phyloP scores from a whole-genome alignment of 139 green algal species.

The Closterium sp. region DNA sequence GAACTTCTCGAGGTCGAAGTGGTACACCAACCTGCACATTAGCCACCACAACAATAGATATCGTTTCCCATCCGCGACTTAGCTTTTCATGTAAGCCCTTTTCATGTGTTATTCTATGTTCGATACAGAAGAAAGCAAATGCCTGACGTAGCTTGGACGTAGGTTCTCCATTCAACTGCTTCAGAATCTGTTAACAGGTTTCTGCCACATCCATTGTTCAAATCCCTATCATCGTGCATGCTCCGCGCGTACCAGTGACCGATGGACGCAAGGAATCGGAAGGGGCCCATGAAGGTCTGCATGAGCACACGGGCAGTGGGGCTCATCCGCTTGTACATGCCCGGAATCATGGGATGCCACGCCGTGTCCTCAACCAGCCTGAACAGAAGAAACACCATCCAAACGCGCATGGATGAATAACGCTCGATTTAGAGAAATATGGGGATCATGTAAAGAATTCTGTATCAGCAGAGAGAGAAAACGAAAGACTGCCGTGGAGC shows the following conservation, averaged over 20 bases:
- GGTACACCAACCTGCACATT: slow-evolving; percentile 19
- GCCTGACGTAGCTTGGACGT: not conserved
- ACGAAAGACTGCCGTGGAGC: not conserved
- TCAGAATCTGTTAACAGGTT: no score
- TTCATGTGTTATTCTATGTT: no score
- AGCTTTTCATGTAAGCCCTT: no score
- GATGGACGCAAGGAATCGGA: slow-evolving; percentile 38
- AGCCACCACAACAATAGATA: not conserved
- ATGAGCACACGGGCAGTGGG: not conserved
- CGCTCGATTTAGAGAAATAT: no score
- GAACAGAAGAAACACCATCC: not conserved
- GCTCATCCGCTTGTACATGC: slow-evolving; percentile 33
- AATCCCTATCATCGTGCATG: no score
- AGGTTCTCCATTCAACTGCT: no score
- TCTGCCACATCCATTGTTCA: no score
- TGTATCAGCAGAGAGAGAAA: not conserved
- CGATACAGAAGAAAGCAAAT: not conserved
- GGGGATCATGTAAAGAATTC: no score
- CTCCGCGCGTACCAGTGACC: slow-evolving; percentile 26
- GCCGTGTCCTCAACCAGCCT: slow-evolving; percentile 39
- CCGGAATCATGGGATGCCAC: slow-evolving; percentile 41
- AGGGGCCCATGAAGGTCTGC: slow-evolving; percentile 32
- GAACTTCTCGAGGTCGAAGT: slow-evolving; percentile 46
- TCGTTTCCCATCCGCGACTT: not conserved
- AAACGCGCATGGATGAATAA: no score